These are phyloP conservation scores for Stipa capillata DNA, from an alignment of 176 grass and related monocot genomes.

Conservation along the genomic window DNA sequence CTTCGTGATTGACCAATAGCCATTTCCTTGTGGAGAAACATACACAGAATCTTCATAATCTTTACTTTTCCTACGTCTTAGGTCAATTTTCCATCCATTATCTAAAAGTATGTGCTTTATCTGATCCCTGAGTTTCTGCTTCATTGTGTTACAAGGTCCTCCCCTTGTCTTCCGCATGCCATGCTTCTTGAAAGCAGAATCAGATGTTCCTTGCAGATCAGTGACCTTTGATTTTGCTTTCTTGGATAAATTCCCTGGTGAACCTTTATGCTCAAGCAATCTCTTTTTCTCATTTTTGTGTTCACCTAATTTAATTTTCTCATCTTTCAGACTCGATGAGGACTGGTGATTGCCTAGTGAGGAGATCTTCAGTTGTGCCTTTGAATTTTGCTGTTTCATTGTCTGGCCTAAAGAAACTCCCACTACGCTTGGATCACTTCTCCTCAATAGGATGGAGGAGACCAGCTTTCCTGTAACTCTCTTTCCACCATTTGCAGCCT, in stretches of 20 bases:
- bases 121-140: conserved; percentile 71
- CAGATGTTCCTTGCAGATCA: conserved; percentile 18
- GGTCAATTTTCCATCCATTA: conserved; percentile 83
- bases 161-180: conserved; percentile 32
- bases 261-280: conserved; percentile 44
- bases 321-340: conserved; percentile 12
- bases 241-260: conserved; percentile 35
- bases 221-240: conserved; percentile 29
- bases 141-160: conserved; percentile 39
- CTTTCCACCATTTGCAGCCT: conserved; percentile 28
- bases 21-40: conserved; percentile 63
- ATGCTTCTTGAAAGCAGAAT: conserved; percentile 15
- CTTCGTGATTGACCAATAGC: conserved; percentile 97
- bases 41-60: conserved; percentile 86
- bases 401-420: conserved; percentile 36
- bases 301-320: conserved; percentile 1
- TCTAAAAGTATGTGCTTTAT: conserved; percentile 62
- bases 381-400: conserved; percentile 27
- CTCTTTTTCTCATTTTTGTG: conserved; percentile 42
- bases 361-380: conserved; percentile 22
- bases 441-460: conserved; percentile 35
- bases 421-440: conserved; percentile 47
- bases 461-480: conserved; percentile 21
- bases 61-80: conserved; percentile 59
- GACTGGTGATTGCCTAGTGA: neutral